phyloP scores from a whole-genome alignment of 306 rosid species.

The Neltuma alba region DNA sequence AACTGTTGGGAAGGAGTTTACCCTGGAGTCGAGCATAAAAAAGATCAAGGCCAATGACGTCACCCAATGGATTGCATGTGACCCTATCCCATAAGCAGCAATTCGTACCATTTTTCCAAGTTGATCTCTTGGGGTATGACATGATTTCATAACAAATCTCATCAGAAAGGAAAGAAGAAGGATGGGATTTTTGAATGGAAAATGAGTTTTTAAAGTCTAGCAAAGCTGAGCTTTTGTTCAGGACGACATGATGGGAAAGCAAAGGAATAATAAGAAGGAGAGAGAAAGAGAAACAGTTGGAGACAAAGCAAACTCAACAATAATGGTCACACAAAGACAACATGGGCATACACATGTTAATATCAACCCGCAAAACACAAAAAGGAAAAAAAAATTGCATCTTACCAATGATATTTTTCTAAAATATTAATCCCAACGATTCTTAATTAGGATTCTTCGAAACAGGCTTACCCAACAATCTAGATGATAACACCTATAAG shows the following conservation, averaged over 20 bases:
- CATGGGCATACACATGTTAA: slow-evolving; percentile 85
- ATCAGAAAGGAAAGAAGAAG: rapidly evolving
- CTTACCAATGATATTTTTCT: neutral
- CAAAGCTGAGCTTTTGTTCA: slow-evolving; percentile 44
- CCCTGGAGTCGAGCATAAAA: neutral
- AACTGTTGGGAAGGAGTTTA: neutral
- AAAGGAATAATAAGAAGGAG: neutral
- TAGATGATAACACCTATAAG: slow-evolving; percentile 61
- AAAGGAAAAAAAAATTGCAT: too few relatives aligned
- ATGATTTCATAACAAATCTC: too few relatives aligned
- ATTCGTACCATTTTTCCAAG: neutral
- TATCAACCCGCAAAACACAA: slow-evolving; percentile 44
- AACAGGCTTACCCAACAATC: slow-evolving; percentile 62
- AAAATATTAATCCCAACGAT: too few relatives aligned
- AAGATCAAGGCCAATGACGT: neutral
- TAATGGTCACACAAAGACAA: slow-evolving; percentile 78
- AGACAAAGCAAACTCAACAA: slow-evolving; percentile 65
- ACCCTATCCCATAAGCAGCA: neutral
- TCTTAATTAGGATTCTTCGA: neutral
- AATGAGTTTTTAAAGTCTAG: neutral
- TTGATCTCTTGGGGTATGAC: too few relatives aligned
- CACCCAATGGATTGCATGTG: neutral
- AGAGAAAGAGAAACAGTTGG: neutral
- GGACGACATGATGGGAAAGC: slow-evolving; percentile 30
- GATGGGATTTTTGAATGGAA: too few relatives aligned